Base-by-base conservation (phyloP, 2,329 filamentous ascomycete genomes). In the Hypoxylon sp. region DNA sequence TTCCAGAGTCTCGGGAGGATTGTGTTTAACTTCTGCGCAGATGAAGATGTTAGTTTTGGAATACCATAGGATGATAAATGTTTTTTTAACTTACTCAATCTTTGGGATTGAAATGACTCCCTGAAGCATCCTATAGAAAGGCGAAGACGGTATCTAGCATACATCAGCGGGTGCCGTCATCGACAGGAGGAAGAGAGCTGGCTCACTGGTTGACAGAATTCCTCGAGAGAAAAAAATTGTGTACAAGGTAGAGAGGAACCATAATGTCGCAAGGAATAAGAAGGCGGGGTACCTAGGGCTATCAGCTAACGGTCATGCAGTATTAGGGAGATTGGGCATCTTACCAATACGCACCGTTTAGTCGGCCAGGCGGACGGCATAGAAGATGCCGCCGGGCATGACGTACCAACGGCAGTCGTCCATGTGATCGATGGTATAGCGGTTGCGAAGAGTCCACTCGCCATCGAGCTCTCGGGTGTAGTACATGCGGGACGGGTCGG, bases 401-500 rank as follows among this genome's bases (percentile, higher is more conserved):
- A 88, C 81, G 75, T 87, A 90, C 89, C 89, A 91, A 61, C 87
- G 84, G 72, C 83, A 84, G 60, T 84, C 81, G 30, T 84, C 85
- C 74, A 89, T 83, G 75, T 83, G 82, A 76, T 91, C 89, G 77
- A 91, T 88, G 59, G 87, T 86, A 77, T 84, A 84, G 33, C 88
- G 86, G 77, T 84, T 88, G 77, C 87, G 85, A 78, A 89, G 83
- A 37, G 85, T 86, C 85, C 85, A 90, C 66, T 85, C 84, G 55
- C 86, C 85, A 77, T 91, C 88, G 72, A 86, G 79, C 79, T 91
- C 88, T 64, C 87, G 85, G 73, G 86, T 84, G 81, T 85, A 88
- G 80, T 90, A 91, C 81, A 88, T 86, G 69, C 88, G 87, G 49
- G 82, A 83, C 42, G 86, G 85, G 78, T 90, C 85, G 70, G 88